phyloP scores from a whole-genome alignment of 495 filamentous ascomycete genomes.

The Talaromyces ruber region DNA sequence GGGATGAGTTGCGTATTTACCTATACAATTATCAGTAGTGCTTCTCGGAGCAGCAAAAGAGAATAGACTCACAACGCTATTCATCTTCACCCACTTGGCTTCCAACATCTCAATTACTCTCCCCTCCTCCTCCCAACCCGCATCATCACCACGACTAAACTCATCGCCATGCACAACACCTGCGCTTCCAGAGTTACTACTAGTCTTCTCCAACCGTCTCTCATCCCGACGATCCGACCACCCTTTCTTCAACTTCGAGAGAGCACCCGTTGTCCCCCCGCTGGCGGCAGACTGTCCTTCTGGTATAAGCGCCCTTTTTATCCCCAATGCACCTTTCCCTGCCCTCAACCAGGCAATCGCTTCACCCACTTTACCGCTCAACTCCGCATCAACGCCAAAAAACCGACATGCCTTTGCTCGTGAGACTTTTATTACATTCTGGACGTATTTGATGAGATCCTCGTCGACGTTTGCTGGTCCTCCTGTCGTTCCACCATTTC shows the following conservation, averaged over 20 bases:
- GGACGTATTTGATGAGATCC: conserved; percentile 58
- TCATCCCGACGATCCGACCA: conserved; percentile 42
- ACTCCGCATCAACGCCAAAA: conserved; percentile 81
- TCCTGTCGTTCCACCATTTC: conserved; percentile 10
- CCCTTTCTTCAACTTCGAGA: conserved; percentile 36
- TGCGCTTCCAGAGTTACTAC: conserved; percentile 18
- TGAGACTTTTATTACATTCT: conserved; percentile 64
- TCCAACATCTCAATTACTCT: conserved; percentile 80
- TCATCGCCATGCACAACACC: conserved; percentile 24
- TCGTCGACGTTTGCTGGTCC: conserved; percentile 46
- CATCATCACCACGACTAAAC: conserved; percentile 70
- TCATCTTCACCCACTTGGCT: conserved; percentile 82
- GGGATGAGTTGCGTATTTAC: conserved; percentile 76
- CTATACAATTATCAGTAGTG: conserved; percentile 27
- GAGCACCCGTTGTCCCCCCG: conserved; percentile 33
- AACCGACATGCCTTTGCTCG: conserved; percentile 81
- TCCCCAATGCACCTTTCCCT: conserved; percentile 61
- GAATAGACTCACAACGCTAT: conserved; percentile 67
- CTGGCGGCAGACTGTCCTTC: conserved; percentile 11
- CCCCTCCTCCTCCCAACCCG: conserved; percentile 75
- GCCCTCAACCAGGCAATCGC: conserved; percentile 78
- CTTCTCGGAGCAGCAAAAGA: not conserved
- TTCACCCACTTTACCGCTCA: conserved; percentile 68
- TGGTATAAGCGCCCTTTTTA: conserved; percentile 19
- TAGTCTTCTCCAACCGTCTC: conserved; percentile 60